Conservation (phyloP, 2,329 filamentous ascomycete species). For the Diaporthe eres region DNA sequence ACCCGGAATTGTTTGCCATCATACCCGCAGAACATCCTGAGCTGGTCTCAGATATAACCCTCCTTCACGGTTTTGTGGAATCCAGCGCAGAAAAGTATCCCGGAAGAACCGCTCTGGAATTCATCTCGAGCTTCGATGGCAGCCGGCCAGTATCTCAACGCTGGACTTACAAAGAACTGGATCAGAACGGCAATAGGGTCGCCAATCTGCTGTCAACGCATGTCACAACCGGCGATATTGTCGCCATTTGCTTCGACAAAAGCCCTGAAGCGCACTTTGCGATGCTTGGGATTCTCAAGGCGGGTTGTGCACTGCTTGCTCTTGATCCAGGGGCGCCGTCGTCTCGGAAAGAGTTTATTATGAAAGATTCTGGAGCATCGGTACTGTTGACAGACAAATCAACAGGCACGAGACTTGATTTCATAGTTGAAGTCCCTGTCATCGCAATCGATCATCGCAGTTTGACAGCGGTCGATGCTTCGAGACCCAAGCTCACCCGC, state of each 20-base stretch:
- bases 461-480: conserved; percentile 46
- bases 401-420: conserved; percentile 49
- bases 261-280: conserved; percentile 87
- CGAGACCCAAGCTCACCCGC: conserved; percentile 48
- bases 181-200: conserved; percentile 79
- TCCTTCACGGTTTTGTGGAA: conserved; percentile 87
- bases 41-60: conserved; percentile 69
- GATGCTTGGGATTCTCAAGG: conserved; percentile 86
- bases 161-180: conserved; percentile 84
- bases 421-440: conserved; percentile 50
- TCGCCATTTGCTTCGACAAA: conserved; percentile 87
- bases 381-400: conserved; percentile 70
- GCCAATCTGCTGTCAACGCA: conserved; percentile 72
- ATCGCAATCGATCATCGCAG: conserved; percentile 51
- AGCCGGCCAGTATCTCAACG: conserved; percentile 59
- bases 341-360: conserved; percentile 82
- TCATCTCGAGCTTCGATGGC: conserved; percentile 71
- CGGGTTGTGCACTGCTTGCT: conserved; percentile 85
- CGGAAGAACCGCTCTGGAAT: conserved; percentile 79
- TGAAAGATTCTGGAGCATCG: conserved; percentile 78
- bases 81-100: conserved; percentile 69
- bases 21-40: conserved; percentile 70
- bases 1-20: conserved; percentile 71
- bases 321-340: conserved; percentile 82
- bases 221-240: conserved; percentile 70